Percentiles rank a stretch among this genome's conserved stretches.
Conservation (phyloP, 176 grass and related monocot genomes). For the Chrysopogon serrulatus region DNA sequence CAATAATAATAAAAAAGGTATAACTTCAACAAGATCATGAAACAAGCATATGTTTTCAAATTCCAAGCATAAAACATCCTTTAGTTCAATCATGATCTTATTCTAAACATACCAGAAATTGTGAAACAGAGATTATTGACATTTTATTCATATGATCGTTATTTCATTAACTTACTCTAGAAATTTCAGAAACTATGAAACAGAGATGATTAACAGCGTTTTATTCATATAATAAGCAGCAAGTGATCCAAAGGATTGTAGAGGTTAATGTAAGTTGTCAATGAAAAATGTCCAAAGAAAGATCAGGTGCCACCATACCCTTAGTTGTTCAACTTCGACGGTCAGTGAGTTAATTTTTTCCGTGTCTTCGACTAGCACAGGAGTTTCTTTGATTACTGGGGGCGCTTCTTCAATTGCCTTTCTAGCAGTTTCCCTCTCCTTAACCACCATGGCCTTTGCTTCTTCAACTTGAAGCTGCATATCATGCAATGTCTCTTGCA, state of each 20-base stretch:
- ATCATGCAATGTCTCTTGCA: constrained; percentile 71
- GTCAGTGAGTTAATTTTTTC: constrained; percentile 79
- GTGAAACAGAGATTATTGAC: neutral
- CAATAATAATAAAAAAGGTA: constrained; percentile 17
- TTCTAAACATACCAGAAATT: neutral
- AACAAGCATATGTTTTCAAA: constrained; percentile 7
- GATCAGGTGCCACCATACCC: constrained; percentile 47
- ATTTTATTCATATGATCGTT: constrained; percentile 3
- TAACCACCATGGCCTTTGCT: constrained; percentile 50
- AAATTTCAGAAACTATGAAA: neutral
- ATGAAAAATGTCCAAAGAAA: constrained; percentile 14
- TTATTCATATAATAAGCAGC: constrained; percentile 7
- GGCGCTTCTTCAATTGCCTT: constrained; percentile 98
- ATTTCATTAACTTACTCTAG: neutral
- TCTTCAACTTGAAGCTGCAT: constrained; percentile 86
- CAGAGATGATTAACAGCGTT: neutral
- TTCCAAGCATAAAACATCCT: neutral
- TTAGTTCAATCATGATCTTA: constrained; percentile 7
- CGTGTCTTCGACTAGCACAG: constrained; percentile 80
- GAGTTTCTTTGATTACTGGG: constrained; percentile 91
- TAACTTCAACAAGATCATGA: constrained; percentile 13
- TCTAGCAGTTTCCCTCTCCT: constrained; percentile 92
- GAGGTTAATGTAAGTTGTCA: neutral
- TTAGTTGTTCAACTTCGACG: constrained; percentile 65
- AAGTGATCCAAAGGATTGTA: neutral